Conservation (phyloP, 345 rosid species). For the Lumnitzera littorea region DNA sequence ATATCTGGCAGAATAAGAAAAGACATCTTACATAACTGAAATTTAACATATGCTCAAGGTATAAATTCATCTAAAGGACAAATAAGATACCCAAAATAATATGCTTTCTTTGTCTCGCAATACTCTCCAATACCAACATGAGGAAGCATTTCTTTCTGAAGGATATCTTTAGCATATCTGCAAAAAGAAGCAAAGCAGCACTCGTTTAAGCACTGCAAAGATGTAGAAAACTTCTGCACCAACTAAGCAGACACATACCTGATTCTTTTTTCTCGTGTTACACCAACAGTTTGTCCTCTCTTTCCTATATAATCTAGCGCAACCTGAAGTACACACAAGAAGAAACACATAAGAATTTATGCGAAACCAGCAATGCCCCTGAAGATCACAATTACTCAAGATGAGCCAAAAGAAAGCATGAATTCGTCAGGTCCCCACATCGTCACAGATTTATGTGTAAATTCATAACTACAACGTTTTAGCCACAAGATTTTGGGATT, state of each 20-base stretch:
- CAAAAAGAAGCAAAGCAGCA: constrained; percentile 10
- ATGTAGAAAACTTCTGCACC: too few species aligned
- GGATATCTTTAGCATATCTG: constrained; percentile 97
- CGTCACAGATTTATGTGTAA: too few species aligned
- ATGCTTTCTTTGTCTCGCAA: constrained; percentile 97
- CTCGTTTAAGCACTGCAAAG: too few species aligned
- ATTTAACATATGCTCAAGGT: background rate
- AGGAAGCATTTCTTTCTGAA: constrained; percentile 99
- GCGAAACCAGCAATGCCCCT: background rate
- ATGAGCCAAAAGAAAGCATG: background rate
- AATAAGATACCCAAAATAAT: constrained; percentile 76
- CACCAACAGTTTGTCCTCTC: constrained; percentile 97
- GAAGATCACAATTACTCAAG: background rate
- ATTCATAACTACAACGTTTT: too few species aligned
- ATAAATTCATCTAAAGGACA: background rate
- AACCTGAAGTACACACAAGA: constrained; percentile 44
- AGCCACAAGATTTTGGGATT: too few species aligned
- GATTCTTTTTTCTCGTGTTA: constrained; percentile 87
- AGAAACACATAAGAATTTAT: background rate
- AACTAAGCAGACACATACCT: constrained; percentile 42
- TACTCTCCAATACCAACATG: constrained; percentile 89
- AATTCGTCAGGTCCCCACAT: too few species aligned
- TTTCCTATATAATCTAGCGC: constrained; percentile 96
- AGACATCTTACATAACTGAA: background rate
- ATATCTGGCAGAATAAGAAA: constrained; percentile 36